phyloP scores from a whole-genome alignment of 2,329 filamentous ascomycete genomes.

The Trichoderma polysporum region DNA sequence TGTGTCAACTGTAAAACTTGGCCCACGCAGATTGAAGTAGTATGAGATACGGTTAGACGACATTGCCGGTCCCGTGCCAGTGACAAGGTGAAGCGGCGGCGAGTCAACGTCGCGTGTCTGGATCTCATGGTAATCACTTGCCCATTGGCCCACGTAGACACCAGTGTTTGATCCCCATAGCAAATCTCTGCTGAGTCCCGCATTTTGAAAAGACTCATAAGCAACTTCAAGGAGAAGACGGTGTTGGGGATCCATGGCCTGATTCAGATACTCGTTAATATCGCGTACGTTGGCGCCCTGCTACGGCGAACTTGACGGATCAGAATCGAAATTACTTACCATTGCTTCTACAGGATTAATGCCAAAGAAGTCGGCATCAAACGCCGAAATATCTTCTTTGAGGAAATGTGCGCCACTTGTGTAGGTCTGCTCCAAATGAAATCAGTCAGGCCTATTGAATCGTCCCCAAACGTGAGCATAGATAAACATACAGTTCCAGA shows the following conservation, averaged over 20 bases:
- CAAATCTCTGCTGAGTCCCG: conserved; percentile 27
- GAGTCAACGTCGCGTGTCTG: conserved; percentile 27
- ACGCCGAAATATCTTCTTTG: conserved; percentile 36
- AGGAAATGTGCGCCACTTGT: conserved; percentile 36
- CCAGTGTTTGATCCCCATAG: conserved; percentile 34
- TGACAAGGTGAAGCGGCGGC: conserved; percentile 41
- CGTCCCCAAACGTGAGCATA: no score
- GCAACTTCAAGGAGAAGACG: conserved; percentile 38
- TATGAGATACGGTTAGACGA: conserved; percentile 45
- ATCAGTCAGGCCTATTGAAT: no score
- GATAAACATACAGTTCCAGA: no score
- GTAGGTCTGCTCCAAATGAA: no score
- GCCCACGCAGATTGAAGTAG: conserved; percentile 47
- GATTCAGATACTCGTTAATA: no score
- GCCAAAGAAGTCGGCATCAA: conserved; percentile 38
- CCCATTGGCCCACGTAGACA: conserved; percentile 38
- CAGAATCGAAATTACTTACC: no score
- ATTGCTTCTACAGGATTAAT: conserved; percentile 20
- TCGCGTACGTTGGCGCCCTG: no score
- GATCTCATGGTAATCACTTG: conserved; percentile 40
- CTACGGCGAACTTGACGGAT: no score
- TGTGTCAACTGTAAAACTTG: conserved; percentile 51
- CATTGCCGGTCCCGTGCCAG: conserved; percentile 43
- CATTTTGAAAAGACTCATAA: conserved; percentile 42
- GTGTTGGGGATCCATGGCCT: conserved; percentile 25